Base-by-base conservation (phyloP, 805 yeast genomes). In the Ogataea glucozyma region DNA sequence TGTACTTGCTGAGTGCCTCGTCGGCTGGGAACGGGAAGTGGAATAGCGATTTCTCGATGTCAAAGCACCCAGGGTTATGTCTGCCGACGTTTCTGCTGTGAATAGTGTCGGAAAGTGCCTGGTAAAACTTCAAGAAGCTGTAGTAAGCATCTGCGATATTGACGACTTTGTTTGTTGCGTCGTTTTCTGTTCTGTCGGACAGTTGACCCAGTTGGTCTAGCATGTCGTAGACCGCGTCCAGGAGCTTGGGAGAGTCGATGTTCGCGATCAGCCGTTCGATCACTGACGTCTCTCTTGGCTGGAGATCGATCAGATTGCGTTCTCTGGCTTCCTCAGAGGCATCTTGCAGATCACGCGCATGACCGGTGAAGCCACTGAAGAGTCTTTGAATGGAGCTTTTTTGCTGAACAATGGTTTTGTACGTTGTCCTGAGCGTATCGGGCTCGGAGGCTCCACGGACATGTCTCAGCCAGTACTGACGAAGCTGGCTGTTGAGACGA, bases 51-150 rank as follows among this genome's bases (percentile, higher is more conserved):
- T 7, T 13, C 10, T 29, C 20, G n/a, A 38, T 38, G 12, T 30
- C 22, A 14, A 38, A 38, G 18, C 4, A 18, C 8, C 13, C n/a
- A 8, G 6, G 10, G 8, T 6, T 6, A 13, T 12, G 5, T 6
- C 6, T 24, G 12, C 27, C n/a, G 5, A 24, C 23, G 11, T 30
- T 18, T 20, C 34, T 13, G 5, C 13, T 17, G 12, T 19, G 18
- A 14, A 38, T 12, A 11, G 14, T 11, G 13, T 29, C 17, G 6
- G 41, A 38, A n/a, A 38, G 6, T 14, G 41, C 26, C 20, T 38
- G 41, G 13, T 27, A 29, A 7, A 38, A 14, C 31, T 27, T 38
- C 34, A 38, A 21, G 16, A 38, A 6, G 22, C 24, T n/a, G 17
- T 23, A 9, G 26, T 38, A 38, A 11, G 20, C 3, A 13, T 11